phyloP scores from a whole-genome alignment of 2,329 filamentous ascomycete species.

The Beauveria rudraprayagi region DNA sequence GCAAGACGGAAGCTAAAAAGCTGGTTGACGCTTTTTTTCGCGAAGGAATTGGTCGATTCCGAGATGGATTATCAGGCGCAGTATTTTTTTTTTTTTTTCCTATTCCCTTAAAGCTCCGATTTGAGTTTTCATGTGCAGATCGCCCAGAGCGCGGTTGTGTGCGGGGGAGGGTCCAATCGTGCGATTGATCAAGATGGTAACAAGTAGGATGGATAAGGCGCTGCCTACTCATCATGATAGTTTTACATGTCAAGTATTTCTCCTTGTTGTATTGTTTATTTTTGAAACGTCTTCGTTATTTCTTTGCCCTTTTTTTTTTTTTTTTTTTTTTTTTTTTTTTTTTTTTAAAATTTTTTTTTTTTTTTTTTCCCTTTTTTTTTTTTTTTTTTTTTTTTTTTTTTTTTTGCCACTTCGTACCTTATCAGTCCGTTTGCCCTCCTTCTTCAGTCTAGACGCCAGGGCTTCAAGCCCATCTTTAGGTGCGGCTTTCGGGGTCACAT shows the following conservation, averaged over 20 bases:
- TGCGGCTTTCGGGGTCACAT: too few species aligned
- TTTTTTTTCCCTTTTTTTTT: too few species aligned
- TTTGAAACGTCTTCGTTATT: too few species aligned
- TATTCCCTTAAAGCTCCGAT: neutral
- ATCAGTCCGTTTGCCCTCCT: too few species aligned
- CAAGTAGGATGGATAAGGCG: too few species aligned
- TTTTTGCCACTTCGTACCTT: too few species aligned
- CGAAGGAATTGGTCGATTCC: neutral
- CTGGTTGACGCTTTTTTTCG: neutral
- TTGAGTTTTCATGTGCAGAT: neutral
- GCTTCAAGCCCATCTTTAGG: neutral
- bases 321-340: too few species aligned
- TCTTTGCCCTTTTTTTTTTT: too few species aligned
- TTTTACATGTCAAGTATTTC: too few species aligned
- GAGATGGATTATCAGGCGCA: neutral
- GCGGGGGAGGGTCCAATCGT: neutral
- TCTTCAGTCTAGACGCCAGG: neutral
- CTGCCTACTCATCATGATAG: neutral
- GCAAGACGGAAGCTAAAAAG: neutral
- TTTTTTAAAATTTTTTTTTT: too few species aligned
- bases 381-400: too few species aligned
- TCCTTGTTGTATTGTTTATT: too few species aligned
- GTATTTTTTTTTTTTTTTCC: neutral
- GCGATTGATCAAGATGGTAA: neutral
- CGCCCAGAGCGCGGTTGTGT: neutral